Percentiles rank a stretch among this genome's conserved stretches.
Conservation (phyloP, 2,329 filamentous ascomycete genomes). For the Aspergillus pseudotamarii region DNA sequence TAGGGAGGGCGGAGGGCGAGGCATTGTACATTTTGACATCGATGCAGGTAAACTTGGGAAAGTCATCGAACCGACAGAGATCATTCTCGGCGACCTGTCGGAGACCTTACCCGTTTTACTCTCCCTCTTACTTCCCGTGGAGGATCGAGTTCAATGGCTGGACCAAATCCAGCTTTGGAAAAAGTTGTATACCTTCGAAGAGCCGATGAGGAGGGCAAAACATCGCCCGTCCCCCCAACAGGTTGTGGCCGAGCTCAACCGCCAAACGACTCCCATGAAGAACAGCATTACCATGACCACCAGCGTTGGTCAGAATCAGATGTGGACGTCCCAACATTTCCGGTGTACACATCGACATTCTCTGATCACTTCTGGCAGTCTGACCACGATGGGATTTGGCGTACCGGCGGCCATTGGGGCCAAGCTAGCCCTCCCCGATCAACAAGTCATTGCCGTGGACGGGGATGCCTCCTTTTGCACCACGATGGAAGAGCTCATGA, state of each 20-base stretch:
- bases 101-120: background rate
- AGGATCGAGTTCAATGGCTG: background rate
- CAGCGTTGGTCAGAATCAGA: background rate
- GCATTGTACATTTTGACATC: slow-evolving; percentile 7
- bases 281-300: background rate
- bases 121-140: background rate
- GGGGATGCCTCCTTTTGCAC: background rate
- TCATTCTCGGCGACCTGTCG: background rate
- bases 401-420: background rate
- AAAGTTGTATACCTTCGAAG: background rate
- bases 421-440: background rate
- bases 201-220: slow-evolving; percentile 13
- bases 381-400: background rate
- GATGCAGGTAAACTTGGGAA: background rate
- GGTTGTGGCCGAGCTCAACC: background rate
- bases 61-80: slow-evolving; percentile 3
- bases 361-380: background rate
- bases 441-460: background rate
- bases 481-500: slow-evolving; percentile 1
- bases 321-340: slow-evolving; percentile 5
- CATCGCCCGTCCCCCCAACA: background rate
- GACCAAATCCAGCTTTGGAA: background rate
- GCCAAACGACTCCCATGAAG: slow-evolving; percentile 1
- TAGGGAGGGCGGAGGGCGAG: background rate
- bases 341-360: background rate